These are phyloP conservation scores for Kokia cookei DNA, from an alignment of 441 rosid genomes.

Conservation along the genomic window DNA sequence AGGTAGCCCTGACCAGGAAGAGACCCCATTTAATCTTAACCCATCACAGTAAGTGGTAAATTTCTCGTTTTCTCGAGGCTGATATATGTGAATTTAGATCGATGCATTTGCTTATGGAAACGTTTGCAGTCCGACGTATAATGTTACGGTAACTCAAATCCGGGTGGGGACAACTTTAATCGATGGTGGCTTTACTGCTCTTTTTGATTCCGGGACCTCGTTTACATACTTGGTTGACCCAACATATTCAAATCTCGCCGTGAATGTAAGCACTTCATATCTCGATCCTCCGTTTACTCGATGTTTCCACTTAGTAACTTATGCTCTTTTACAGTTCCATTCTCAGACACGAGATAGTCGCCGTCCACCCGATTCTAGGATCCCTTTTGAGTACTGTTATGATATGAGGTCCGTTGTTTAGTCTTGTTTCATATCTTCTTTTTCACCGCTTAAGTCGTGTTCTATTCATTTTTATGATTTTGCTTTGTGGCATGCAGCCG, in stretches of 20 bases:
- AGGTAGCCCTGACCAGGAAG: conserved; percentile 62
- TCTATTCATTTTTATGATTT: neutral
- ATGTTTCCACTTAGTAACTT: neutral
- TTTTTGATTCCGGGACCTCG: conserved; percentile 60
- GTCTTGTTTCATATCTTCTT: conserved; percentile 1
- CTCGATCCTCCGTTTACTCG: neutral
- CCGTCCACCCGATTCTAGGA: conserved; percentile 40
- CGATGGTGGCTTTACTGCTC: conserved; percentile 40
- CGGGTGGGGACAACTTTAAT: conserved; percentile 43
- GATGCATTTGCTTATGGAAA: neutral
- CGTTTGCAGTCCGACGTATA: conserved; percentile 49
- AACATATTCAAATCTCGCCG: conserved; percentile 33
- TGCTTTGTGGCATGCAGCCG: conserved; percentile 35
- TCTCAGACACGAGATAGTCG: conserved; percentile 46
- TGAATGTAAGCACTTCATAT: conserved; percentile 32
- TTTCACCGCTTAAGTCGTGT: neutral
- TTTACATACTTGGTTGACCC: conserved; percentile 61
- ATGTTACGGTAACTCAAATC: conserved; percentile 42
- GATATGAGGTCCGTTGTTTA: conserved; percentile 42
- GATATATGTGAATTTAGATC: neutral
- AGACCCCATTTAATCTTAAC: conserved; percentile 54
- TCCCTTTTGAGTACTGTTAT: conserved; percentile 57
- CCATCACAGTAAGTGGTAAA: conserved; percentile 50
- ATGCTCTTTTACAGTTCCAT: conserved; percentile 42
- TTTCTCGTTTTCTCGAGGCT: conserved; percentile 21